Evolutionary conservation across 352 stramenopile genomes (phyloP), one percentile per base, ranked within the genome.

Genomic region (Pythium chondricola): DNA sequence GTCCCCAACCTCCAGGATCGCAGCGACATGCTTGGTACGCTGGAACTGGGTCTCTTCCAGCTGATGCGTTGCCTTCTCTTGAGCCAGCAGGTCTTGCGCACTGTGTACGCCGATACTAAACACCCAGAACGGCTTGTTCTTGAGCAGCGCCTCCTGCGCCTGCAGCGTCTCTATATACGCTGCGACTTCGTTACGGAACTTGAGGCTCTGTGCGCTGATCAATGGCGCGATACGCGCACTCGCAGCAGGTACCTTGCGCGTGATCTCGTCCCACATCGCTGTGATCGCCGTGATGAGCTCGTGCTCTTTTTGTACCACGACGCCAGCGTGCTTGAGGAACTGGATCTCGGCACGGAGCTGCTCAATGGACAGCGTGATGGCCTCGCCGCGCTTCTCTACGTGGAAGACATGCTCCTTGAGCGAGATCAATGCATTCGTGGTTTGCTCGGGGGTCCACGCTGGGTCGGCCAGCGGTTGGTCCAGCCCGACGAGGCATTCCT

Each of bases 1-100:
- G 24, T 93, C 79, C 18, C 89, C 74, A 43, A 95, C 96, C 52
- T 97, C 93, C 55, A 98, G 87, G 33, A 98, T 96, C 33, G 82
- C 70, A 30, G 90, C 95, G 8, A 98, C 69, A 55, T 97, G 83
- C 11, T 71, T 70, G 50, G 90, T 95, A 10, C 81, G 65, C 8
- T 64, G 50, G n/a, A 77, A 81, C 3, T 51, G 20, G 0, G 20
- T 24, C 13, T 70, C 44, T 51, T 88, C 78, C 17, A 67, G 49
- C 32, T 71, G 59, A 27, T 73, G 58, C 8, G 47, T 47, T 9
- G 31, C 21, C 4, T 66, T 64, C 20, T 85, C 75, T 39, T 74
- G 57, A 14, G 27, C 43, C 14, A 92, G 74, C 18, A 69, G 40
- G 9, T 71, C 59, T 11, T 80, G 43, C 0, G 78, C 76, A 2